Base-by-base conservation (phyloP, 2,329 filamentous ascomycete species). In the Fusarium zealandicum region DNA sequence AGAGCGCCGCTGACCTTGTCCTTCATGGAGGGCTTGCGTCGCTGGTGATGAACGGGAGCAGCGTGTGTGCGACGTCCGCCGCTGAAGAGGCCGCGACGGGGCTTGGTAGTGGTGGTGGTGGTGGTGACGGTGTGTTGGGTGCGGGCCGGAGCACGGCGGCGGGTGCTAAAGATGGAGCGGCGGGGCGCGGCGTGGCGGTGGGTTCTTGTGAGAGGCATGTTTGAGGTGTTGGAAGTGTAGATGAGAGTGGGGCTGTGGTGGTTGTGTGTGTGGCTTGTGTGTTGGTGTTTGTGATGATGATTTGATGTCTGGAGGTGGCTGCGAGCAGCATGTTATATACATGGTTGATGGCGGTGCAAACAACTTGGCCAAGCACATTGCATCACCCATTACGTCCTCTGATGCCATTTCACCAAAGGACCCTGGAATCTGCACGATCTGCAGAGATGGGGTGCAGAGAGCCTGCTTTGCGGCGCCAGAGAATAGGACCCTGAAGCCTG, bases 1-100 rank as follows among this genome's bases (percentile, higher is more conserved):
- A 93, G 77, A 1, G 89, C 90, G 14, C 90, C 90, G 42, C 83
- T 87, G 64, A 93, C 81, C 75, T 93, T 93, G 76, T 93, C 90
- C 39, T 88, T 88, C 61, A 93, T 77, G 32, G 81, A 84, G 3
- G 84, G 81, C 66, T 87, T 84, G 68, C 89, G 85, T 70, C 84
- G 83, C 47, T 90, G 88, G 70, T 89, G 86, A 57, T 85, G 82
- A 13, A 77, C 75, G 3, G 76, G 74, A 2, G 71, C 66, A 11
- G 75, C 75, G 6, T 75, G 76, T 1, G 72, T 66, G 4, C 68
- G 60, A 39, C 59, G 73, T 70, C 69, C 71, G 68, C 68, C 63
- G 67, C 75, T 58, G 13, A 81, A 79, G 43, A 80, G 67, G 13
- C 75, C 72, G 16, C 71, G 72, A 52, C 76, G 78, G 53, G 72